These are phyloP conservation scores for Aristolochia contorta DNA, from an alignment of 164 flowering plant genomes.

Conservation along the genomic window DNA sequence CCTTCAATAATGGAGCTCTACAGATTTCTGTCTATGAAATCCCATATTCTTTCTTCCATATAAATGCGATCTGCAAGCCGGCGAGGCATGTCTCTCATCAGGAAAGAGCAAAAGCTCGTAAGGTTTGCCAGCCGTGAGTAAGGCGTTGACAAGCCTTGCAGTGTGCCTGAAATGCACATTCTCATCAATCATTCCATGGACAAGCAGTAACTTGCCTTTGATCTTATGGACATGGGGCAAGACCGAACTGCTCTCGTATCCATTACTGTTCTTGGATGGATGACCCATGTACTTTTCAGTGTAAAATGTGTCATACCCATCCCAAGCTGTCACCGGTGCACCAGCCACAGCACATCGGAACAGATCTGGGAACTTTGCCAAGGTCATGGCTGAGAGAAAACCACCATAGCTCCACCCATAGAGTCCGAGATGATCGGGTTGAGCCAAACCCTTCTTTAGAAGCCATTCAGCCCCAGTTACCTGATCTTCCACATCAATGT, in stretches of 20 bases:
- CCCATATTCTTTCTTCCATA: slow-evolving; percentile 93
- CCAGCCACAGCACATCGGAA: slow-evolving; percentile 77
- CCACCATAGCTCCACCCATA: slow-evolving; percentile 99
- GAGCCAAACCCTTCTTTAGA: slow-evolving; percentile 60
- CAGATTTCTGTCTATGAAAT: slow-evolving; percentile 62
- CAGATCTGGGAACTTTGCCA: slow-evolving; percentile 57
- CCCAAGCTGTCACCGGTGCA: slow-evolving; percentile 94
- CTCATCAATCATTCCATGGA: slow-evolving; percentile 96
- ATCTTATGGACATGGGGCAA: slow-evolving; percentile 63
- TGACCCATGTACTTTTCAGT: slow-evolving; percentile 96
- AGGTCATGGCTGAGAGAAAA: slow-evolving; percentile 66
- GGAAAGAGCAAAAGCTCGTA: slow-evolving; percentile 82
- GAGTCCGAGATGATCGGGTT: slow-evolving; percentile 57
- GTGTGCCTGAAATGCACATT: slow-evolving; percentile 97
- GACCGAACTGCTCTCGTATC: slow-evolving; percentile 49
- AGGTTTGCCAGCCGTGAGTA: slow-evolving; percentile 52
- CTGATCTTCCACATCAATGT: slow-evolving; percentile 71
- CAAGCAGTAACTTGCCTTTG: slow-evolving; percentile 62
- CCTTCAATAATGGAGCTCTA: slow-evolving; percentile 13
- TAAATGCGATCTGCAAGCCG: slow-evolving; percentile 54
- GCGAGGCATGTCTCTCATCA: slow-evolving; percentile 83
- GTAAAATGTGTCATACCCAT: slow-evolving; percentile 91
- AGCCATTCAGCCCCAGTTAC: slow-evolving; percentile 85
- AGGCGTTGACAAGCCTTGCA: slow-evolving; percentile 80
- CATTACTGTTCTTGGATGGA: slow-evolving; percentile 39